A percentile compares a stretch with the other conserved stretches of the same genome.
These are phyloP conservation scores for Kockovaella imperatae DNA, from an alignment of 768 basidiomycete genomes.

Conservation along the genomic window DNA sequence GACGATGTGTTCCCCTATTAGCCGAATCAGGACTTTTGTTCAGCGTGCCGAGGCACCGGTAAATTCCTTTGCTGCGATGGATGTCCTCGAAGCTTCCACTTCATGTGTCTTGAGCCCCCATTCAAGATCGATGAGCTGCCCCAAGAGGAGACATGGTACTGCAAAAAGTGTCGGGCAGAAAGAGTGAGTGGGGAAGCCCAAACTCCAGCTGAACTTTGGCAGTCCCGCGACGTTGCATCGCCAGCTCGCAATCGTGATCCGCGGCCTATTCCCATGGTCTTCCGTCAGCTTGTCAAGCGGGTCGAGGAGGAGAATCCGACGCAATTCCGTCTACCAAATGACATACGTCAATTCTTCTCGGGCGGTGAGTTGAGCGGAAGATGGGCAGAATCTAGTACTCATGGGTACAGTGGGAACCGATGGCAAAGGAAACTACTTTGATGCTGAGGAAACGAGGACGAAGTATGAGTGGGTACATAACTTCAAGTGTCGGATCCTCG, in stretches of 20 bases:
- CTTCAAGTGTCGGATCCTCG: not conserved
- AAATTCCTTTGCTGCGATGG: slow-evolving; percentile 94
- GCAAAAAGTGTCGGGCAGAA: slow-evolving; percentile 48
- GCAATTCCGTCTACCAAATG: slow-evolving; percentile 79
- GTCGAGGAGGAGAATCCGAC: slow-evolving; percentile 62
- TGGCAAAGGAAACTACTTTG: slow-evolving; percentile 72
- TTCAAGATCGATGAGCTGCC: slow-evolving; percentile 80
- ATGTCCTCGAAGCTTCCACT: slow-evolving; percentile 90
- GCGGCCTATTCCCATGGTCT: slow-evolving; percentile 33
- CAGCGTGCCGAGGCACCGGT: slow-evolving; percentile 52
- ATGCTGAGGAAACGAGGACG: slow-evolving; percentile 67
- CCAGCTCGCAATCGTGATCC: slow-evolving; percentile 42
- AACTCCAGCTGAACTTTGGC: not conserved
- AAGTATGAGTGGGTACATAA: slow-evolving; percentile 65
- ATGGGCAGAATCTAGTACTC: slow-evolving; percentile 1
- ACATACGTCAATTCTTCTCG: slow-evolving; percentile 73
- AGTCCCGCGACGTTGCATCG: slow-evolving; percentile 62
- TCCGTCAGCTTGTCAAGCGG: slow-evolving; percentile 59
- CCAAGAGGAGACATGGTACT: slow-evolving; percentile 51
- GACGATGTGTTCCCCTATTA: too few species aligned
- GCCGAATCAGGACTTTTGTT: slow-evolving; percentile 50
- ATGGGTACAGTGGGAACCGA: slow-evolving; percentile 61
- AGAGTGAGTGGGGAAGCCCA: slow-evolving; percentile 51
- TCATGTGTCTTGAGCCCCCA: slow-evolving; percentile 93
- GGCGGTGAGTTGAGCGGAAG: slow-evolving; percentile 57